Evolutionary conservation across 2,329 filamentous ascomycete species (phyloP).

Genomic region (Arthroderma sp.): DNA sequence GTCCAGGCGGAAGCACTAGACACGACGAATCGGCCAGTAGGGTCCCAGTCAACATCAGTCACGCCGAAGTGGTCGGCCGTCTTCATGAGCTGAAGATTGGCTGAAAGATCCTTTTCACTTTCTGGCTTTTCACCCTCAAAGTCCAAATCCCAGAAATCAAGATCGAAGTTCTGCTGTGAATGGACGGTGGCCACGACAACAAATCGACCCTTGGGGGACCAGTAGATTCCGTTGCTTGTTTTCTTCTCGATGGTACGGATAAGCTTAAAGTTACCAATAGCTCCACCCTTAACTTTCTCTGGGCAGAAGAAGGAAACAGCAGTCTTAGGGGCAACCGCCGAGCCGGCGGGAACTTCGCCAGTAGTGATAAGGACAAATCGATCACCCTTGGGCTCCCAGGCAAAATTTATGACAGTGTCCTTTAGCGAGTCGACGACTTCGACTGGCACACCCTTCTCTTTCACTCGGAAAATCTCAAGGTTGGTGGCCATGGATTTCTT

Average conservation of each 20-base stretch:
- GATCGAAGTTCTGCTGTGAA: slow-evolving; percentile 84
- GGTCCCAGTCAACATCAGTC: slow-evolving; percentile 96
- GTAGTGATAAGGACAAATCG: slow-evolving; percentile 95
- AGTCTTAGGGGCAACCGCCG: slow-evolving; percentile 75
- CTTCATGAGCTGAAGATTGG: slow-evolving; percentile 91
- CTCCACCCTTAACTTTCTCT: slow-evolving; percentile 75
- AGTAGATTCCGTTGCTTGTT: slow-evolving; percentile 99
- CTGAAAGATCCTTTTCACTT: slow-evolving; percentile 82
- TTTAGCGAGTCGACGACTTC: slow-evolving; percentile 97
- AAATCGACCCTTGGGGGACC: slow-evolving; percentile 90
- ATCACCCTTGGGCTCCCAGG: slow-evolving; percentile 97
- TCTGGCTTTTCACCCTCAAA: slow-evolving; percentile 95
- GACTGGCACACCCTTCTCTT: slow-evolving; percentile 94
- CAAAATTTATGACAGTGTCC: slow-evolving; percentile 98
- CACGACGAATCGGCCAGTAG: slow-evolving; percentile 85
- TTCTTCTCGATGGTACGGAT: slow-evolving; percentile 95
- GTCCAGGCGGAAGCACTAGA: slow-evolving; percentile 94
- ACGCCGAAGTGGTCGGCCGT: slow-evolving; percentile 92
- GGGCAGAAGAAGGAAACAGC: slow-evolving; percentile 92
- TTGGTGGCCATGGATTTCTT: slow-evolving; percentile 97
- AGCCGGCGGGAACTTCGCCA: slow-evolving; percentile 64
- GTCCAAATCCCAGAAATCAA: slow-evolving; percentile 96
- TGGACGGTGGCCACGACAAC: slow-evolving; percentile 87
- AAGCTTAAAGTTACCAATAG: slow-evolving; percentile 88
- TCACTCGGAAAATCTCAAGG: slow-evolving; percentile 93